These are phyloP conservation scores for Taiozyma onychis DNA, from an alignment of 1,139 yeast genomes.

Conservation along the genomic window DNA sequence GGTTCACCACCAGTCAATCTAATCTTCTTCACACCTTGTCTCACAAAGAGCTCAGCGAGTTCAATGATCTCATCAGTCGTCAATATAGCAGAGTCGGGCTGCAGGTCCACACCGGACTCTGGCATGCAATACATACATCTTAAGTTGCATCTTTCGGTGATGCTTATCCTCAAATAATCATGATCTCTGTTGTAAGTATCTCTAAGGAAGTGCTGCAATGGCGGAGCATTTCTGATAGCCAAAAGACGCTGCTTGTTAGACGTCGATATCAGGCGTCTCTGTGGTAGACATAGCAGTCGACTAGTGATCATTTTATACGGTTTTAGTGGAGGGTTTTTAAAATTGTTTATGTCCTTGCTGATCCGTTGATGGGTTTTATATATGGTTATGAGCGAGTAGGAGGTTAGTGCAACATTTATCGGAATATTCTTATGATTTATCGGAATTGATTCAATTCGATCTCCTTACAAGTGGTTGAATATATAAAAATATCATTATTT, in stretches of 20 bases:
- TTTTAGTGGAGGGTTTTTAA: too few relatives aligned
- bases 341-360: too few relatives aligned
- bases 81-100: constrained; percentile 35
- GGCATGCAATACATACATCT: constrained; percentile 53
- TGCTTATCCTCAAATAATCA: constrained; percentile 42
- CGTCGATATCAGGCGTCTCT: background rate
- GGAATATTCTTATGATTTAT: too few relatives aligned
- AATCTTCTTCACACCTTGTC: constrained; percentile 42
- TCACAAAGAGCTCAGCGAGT: constrained; percentile 37
- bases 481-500: background rate
- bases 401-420: too few relatives aligned
- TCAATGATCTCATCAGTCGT: constrained; percentile 37
- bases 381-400: too few relatives aligned
- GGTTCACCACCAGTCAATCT: constrained; percentile 52
- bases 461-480: background rate
- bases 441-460: too few relatives aligned
- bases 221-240: constrained; percentile 25
- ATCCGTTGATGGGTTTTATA: too few relatives aligned
- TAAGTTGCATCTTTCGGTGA: constrained; percentile 45
- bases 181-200: constrained; percentile 40
- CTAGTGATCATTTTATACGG: background rate
- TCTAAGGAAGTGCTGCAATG: constrained; percentile 36
- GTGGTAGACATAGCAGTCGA: background rate
- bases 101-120: constrained; percentile 42
- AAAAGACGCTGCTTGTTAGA: constrained; percentile 9